Base-by-base conservation (phyloP, 2,329 filamentous ascomycete species). In the Scedosporium aurantiacum region DNA sequence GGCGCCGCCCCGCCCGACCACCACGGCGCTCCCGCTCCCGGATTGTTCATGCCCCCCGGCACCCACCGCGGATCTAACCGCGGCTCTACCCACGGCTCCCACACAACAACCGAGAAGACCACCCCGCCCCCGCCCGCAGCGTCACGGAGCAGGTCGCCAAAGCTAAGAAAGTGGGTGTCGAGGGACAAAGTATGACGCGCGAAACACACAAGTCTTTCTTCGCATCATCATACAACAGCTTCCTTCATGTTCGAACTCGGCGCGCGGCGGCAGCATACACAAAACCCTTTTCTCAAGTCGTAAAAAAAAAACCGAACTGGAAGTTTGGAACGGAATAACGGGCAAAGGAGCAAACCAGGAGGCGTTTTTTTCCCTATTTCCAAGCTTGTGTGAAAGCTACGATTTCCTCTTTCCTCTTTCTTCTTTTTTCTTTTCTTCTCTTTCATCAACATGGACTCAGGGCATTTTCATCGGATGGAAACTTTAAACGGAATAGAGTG, bases 391-490 rank as follows among this genome's bases (percentile, higher is more conserved):
- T 32, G 28, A 32, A 32, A 32, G 28, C 28, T 32, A 32, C 28
- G 28, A 32, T 32, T 32, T 32, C 28, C 28, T 32, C 28, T 1
- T 32, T 28, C 27, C 10, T 3, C 14, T 12, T 37, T 37, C 4
- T 5, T 5, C 5, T 12, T 32, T 58, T 21, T 47, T 5, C 6
- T n/a, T 21, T 50, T 23, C 32, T 21, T 43, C 47, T 43, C 50
- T 37, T 61, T 57, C 45, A 41, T 21, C 40, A 54, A 32, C 57
- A 47, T 54, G 27, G 54, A 56, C 16, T 47, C 18, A 40, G 58
- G 54, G 61, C 57, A 54, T 60, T 63, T 37, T 63, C 43, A 55
- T 65, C 58, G 62, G 10, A n/a, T 61, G 25, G 56, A 41, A 28
- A 50, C 52, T 58, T 43, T 55, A 21, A n/a, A 56, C 14, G 28